Conservation (phyloP, 768 basidiomycete species). For the Russula lepida region DNA sequence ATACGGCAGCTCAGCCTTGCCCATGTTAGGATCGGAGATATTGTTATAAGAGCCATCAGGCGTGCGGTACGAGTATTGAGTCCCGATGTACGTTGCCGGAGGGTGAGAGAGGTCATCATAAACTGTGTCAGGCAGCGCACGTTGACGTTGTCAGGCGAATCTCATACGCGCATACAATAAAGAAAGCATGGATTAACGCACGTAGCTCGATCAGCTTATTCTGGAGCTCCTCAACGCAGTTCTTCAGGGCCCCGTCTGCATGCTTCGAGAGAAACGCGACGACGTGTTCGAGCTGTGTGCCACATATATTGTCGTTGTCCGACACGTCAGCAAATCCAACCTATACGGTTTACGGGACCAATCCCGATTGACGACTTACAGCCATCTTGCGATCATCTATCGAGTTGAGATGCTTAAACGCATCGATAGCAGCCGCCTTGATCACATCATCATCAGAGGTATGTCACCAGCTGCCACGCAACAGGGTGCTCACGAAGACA, state of each 20-base stretch:
- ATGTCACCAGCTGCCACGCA: neutral
- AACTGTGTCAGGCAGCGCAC: conserved; percentile 38
- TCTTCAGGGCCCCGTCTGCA: conserved; percentile 33
- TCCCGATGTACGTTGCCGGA: conserved; percentile 57
- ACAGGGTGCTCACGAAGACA: neutral
- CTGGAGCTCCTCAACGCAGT: conserved; percentile 32
- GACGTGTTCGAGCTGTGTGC: conserved; percentile 51
- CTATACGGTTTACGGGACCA: neutral
- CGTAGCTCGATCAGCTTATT: conserved; percentile 42
- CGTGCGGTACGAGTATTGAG: conserved; percentile 53
- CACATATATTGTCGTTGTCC: too few species aligned
- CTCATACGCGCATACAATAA: neutral
- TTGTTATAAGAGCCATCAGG: conserved; percentile 81
- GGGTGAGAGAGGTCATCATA: conserved; percentile 81
- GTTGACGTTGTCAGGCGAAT: neutral
- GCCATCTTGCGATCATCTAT: conserved; percentile 74
- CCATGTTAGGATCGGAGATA: conserved; percentile 56
- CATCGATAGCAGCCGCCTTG: conserved; percentile 60
- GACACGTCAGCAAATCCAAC: neutral
- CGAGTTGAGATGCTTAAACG: conserved; percentile 46
- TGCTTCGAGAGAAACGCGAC: conserved; percentile 55
- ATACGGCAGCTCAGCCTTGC: conserved; percentile 72
- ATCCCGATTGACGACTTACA: conserved; percentile 33
- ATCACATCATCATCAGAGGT: neutral
- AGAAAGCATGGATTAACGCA: conserved; percentile 23